These are phyloP conservation scores for Russula olivacea DNA, from an alignment of 768 basidiomycete species.

Conservation along the genomic window DNA sequence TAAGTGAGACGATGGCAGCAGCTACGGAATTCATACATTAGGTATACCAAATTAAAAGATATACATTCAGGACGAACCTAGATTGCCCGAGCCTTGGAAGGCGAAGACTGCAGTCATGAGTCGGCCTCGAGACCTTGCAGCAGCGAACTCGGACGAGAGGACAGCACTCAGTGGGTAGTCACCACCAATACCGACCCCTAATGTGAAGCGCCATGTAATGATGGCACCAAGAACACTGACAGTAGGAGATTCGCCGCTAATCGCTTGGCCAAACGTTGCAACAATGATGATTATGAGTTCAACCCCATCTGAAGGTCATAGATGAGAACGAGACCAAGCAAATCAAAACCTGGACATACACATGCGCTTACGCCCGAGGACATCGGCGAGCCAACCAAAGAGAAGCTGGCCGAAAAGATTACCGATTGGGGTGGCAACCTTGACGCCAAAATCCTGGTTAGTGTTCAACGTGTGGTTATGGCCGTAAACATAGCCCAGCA, in stretches of 20 bases:
- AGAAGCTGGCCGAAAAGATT: conserved; percentile 39
- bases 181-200: conserved; percentile 82
- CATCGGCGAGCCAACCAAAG: conserved; percentile 44
- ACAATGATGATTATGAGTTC: conserved; percentile 80
- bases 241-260: conserved; percentile 61
- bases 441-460: conserved; percentile 45
- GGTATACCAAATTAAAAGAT: background rate
- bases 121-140: conserved; percentile 68
- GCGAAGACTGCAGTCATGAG: conserved; percentile 90
- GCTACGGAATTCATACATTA: conserved; percentile 32
- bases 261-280: conserved; percentile 71
- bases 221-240: conserved; percentile 70
- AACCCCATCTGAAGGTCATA: conserved; percentile 48
- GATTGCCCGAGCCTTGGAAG: conserved; percentile 82
- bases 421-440: conserved; percentile 40
- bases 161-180: conserved; percentile 84
- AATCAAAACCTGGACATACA: conserved; percentile 40
- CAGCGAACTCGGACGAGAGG: conserved; percentile 85
- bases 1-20: conserved; percentile 59
- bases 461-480: conserved; percentile 32
- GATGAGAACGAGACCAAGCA: background rate
- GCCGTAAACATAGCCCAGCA: conserved; percentile 81
- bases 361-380: conserved; percentile 48
- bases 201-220: conserved; percentile 79
- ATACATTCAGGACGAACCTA: conserved; percentile 41